Conservation (phyloP, 352 stramenopile genomes). For the Pythium guiyangense region DNA sequence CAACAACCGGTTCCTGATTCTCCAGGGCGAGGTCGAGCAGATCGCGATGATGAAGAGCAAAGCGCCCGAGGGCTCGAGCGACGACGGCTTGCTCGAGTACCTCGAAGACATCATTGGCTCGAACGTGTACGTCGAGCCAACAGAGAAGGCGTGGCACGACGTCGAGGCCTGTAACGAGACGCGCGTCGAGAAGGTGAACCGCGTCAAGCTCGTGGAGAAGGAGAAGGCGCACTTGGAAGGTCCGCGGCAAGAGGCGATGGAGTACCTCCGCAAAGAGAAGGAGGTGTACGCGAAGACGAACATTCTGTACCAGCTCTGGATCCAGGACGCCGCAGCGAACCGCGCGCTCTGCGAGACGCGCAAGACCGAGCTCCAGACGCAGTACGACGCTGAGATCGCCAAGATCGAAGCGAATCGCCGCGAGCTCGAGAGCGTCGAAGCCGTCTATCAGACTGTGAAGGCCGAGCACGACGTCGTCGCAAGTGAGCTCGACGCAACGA, state of each 20-base stretch:
- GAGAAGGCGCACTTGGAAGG: slow-evolving; percentile 94
- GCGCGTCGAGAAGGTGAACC: slow-evolving; percentile 94
- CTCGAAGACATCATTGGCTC: slow-evolving; percentile 99
- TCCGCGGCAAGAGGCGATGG: slow-evolving; percentile 93
- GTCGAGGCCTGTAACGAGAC: slow-evolving; percentile 93
- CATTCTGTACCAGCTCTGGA: slow-evolving; percentile 95
- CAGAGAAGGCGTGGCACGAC: slow-evolving; percentile 89
- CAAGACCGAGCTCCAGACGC: slow-evolving; percentile 57
- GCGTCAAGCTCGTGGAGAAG: slow-evolving; percentile 98
- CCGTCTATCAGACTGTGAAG: slow-evolving; percentile 74
- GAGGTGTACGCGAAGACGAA: slow-evolving; percentile 96
- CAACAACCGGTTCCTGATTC: slow-evolving; percentile 99
- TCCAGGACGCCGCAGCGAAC: slow-evolving; percentile 79
- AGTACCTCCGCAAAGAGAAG: slow-evolving; percentile 93
- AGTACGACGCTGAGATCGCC: slow-evolving; percentile 70
- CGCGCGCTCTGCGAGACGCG: slow-evolving; percentile 58
- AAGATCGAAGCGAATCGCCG: slow-evolving; percentile 75
- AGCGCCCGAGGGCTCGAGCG: slow-evolving; percentile 84
- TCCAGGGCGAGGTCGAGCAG: slow-evolving; percentile 96
- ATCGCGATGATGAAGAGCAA: slow-evolving; percentile 99
- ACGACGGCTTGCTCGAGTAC: slow-evolving; percentile 99
- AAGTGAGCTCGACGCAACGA: slow-evolving; percentile 84
- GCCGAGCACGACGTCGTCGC: slow-evolving; percentile 84
- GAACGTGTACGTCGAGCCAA: slow-evolving; percentile 96
- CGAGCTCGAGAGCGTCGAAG: slow-evolving; percentile 80